phyloP scores from a whole-genome alignment of 1,284 basidiomycete genomes.

The Golubevia sp. region DNA sequence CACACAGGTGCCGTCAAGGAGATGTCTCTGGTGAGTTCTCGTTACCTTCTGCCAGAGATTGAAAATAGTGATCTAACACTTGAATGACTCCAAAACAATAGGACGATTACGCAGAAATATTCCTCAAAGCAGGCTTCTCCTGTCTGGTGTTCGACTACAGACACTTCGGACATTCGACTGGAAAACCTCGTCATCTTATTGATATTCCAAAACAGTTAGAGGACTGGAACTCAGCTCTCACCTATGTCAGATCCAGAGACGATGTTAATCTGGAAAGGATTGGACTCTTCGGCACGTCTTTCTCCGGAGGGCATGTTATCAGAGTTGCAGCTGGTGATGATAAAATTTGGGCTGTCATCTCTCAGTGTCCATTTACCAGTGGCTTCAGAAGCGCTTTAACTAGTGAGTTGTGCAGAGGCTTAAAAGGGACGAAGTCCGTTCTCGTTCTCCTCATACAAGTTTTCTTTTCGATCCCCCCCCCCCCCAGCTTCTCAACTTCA shows the following conservation, averaged over 20 bases:
- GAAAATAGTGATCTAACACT: no score
- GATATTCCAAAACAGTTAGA: constrained; percentile 25
- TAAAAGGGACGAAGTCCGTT: no score
- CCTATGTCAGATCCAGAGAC: constrained; percentile 16
- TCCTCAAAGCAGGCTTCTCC: constrained; percentile 26
- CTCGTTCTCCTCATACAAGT: no score
- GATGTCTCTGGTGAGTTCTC: constrained; percentile 20
- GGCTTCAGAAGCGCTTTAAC: constrained; percentile 23
- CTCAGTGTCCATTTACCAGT: constrained; percentile 48
- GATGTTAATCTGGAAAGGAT: constrained; percentile 26
- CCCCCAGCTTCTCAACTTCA: no score
- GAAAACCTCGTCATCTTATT: constrained; percentile 33
- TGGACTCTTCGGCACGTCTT: constrained; percentile 40
- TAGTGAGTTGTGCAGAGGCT: constrained; percentile 3
- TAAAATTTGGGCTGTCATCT: constrained; percentile 28
- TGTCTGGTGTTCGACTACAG: constrained; percentile 46
- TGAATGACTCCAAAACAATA: no score
- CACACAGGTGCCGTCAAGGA: constrained; percentile 15
- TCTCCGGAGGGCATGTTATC: constrained; percentile 49
- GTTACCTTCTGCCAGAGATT: no score
- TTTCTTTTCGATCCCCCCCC: no score
- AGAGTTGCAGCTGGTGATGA: constrained; percentile 25
- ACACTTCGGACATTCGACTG: constrained; percentile 22
- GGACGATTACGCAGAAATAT: constrained; percentile 22
- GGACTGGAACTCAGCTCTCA: constrained; percentile 34